These are phyloP conservation scores for Erythrophleum fordii DNA, from an alignment of 306 rosid genomes.

Conservation along the genomic window DNA sequence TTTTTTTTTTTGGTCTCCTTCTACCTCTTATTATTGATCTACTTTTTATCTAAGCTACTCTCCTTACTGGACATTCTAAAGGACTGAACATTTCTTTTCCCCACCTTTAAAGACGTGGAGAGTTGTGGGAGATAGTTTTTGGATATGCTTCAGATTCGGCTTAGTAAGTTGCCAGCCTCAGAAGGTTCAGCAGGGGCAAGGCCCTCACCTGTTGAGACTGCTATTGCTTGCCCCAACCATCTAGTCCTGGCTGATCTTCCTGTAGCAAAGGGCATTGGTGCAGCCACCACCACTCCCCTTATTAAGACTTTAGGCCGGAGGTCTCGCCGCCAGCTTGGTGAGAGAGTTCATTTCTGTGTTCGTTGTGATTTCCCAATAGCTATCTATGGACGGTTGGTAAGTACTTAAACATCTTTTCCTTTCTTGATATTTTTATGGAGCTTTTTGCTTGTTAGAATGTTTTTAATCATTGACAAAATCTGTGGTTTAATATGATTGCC, in stretches of 20 bases:
- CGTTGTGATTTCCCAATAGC: conserved; percentile 94
- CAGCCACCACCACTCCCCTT: conserved; percentile 67
- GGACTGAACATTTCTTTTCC: background rate
- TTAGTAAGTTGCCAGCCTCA: conserved; percentile 65
- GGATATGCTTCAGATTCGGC: conserved; percentile 96
- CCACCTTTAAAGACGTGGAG: conserved; percentile 18
- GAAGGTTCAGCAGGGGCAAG: conserved; percentile 70
- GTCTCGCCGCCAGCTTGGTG: conserved; percentile 98
- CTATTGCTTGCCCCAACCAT: conserved; percentile 98
- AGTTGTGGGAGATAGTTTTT: conserved; percentile 26
- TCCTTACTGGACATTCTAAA: conserved; percentile 18
- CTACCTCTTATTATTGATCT: no score
- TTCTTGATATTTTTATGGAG: conserved; percentile 6
- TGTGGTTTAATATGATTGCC: background rate
- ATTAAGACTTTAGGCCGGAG: conserved; percentile 86
- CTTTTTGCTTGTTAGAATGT: background rate
- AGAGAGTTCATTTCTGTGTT: conserved; percentile 95
- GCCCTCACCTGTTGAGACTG: conserved; percentile 68
- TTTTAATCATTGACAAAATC: background rate
- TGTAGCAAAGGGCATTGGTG: conserved; percentile 96
- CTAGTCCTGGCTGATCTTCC: conserved; percentile 96
- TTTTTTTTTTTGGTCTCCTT: no score
- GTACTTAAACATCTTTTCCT: background rate
- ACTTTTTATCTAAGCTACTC: no score
- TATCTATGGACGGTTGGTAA: conserved; percentile 90